phyloP scores from a whole-genome alignment of 2,329 filamentous ascomycete species.

The Microcyclospora pomicola region DNA sequence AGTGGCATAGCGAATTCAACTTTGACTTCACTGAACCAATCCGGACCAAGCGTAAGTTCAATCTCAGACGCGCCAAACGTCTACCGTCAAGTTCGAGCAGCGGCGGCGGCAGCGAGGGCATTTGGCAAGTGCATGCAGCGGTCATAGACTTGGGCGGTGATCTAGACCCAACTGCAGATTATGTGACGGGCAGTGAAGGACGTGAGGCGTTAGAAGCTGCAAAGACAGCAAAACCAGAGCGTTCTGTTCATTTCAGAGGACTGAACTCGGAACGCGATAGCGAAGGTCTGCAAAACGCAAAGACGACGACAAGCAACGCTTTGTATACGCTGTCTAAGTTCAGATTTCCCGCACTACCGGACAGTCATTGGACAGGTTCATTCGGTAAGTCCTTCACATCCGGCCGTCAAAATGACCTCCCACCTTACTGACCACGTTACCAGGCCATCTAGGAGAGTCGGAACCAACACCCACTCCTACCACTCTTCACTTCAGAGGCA shows the following conservation, averaged over 20 bases:
- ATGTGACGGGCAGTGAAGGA: background rate
- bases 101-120: conserved; percentile 3
- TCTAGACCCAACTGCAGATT: background rate
- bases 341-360: conserved; percentile 18
- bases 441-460: conserved; percentile 10
- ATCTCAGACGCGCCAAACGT: conserved; percentile 17
- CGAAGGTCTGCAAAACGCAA: background rate
- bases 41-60: conserved; percentile 20
- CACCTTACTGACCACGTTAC: conserved; percentile 5
- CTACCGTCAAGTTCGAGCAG: conserved; percentile 12
- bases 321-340: conserved; percentile 16
- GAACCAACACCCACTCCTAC: conserved; percentile 13
- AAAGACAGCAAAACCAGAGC: background rate
- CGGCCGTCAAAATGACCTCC: background rate
- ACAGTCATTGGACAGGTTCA: conserved; percentile 14
- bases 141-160: conserved; percentile 10
- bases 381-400: conserved; percentile 12
- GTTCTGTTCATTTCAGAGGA: background rate
- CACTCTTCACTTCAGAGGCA: conserved; percentile 19
- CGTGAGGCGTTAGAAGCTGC: background rate
- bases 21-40: conserved; percentile 4
- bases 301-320: conserved; percentile 7
- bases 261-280: background rate
- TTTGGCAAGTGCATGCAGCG: conserved; percentile 21
- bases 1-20: background rate